Evolutionary conservation across 2,329 filamentous ascomycete genomes (phyloP).

Genomic region (Curvularia verruculosa): DNA sequence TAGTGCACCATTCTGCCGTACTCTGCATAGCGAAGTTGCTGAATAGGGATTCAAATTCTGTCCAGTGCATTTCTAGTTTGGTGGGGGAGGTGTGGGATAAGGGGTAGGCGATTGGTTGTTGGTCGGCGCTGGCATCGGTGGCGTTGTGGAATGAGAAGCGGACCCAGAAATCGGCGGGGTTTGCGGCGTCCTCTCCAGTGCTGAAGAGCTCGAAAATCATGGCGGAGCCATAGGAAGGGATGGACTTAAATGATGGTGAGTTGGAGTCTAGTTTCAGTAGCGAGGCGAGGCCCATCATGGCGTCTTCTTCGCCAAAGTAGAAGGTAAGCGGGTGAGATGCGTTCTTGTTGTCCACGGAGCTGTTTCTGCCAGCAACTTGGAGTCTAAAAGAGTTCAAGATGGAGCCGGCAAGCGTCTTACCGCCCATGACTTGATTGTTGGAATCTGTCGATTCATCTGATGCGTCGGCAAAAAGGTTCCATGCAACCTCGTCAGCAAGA

Average conservation of each 20-base stretch:
- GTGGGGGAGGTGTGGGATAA: slow-evolving; percentile 59
- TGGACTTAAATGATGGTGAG: slow-evolving; percentile 29
- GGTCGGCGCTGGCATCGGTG: slow-evolving; percentile 51
- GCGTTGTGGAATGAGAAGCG: slow-evolving; percentile 65
- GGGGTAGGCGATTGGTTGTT: slow-evolving; percentile 52
- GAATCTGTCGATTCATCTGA: slow-evolving; percentile 32
- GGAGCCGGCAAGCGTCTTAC: slow-evolving; percentile 39
- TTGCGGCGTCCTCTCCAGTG: slow-evolving; percentile 29
- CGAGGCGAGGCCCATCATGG: slow-evolving; percentile 42
- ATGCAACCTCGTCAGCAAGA: slow-evolving; percentile 58
- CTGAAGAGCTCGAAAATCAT: slow-evolving; percentile 55
- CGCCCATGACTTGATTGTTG: slow-evolving; percentile 36
- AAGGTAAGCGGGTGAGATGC: slow-evolving; percentile 53
- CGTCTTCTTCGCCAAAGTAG: slow-evolving; percentile 43
- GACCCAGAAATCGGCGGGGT: slow-evolving; percentile 57
- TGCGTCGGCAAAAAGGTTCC: slow-evolving; percentile 51
- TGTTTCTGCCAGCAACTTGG: slow-evolving; percentile 18
- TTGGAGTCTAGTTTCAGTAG: slow-evolving; percentile 32
- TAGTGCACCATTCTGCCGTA: slow-evolving; percentile 60
- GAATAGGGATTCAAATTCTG: slow-evolving; percentile 58
- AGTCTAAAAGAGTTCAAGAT: slow-evolving; percentile 35
- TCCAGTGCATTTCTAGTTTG: slow-evolving; percentile 56
- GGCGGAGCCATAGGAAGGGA: slow-evolving; percentile 40
- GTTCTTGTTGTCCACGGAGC: slow-evolving; percentile 10
- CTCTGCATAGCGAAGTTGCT: slow-evolving; percentile 51